Evolutionary conservation across 2,329 filamentous ascomycete genomes (phyloP).

Genomic region (Colletotrichum costaricense): DNA sequence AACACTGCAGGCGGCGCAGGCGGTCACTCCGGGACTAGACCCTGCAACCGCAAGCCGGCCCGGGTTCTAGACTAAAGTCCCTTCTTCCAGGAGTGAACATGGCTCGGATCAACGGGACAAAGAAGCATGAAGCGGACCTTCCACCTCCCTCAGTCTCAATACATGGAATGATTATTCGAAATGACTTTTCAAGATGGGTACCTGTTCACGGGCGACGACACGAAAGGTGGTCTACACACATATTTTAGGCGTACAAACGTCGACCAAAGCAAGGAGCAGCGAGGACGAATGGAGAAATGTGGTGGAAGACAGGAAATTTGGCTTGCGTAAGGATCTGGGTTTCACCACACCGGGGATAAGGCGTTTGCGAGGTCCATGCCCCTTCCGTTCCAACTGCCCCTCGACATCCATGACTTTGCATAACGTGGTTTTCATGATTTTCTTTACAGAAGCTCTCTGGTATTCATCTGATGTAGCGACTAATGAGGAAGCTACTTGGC

Average conservation of each 20-base stretch:
- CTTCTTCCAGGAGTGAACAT: conserved; percentile 16
- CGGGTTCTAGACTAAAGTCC: conserved; percentile 10
- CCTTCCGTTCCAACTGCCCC: conserved; percentile 10
- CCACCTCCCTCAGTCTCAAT: neutral
- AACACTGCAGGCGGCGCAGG: neutral
- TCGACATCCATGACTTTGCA: conserved; percentile 21
- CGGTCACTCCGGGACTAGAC: neutral
- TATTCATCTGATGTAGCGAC: conserved; percentile 35
- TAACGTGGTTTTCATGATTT: conserved; percentile 29
- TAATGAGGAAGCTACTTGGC: conserved; percentile 29
- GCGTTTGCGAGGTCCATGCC: conserved; percentile 22
- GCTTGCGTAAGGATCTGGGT: conserved; percentile 18
- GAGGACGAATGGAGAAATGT: neutral
- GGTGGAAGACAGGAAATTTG: conserved; percentile 6
- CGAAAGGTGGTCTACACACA: conserved; percentile 12
- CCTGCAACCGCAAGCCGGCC: neutral
- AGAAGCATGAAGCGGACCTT: neutral
- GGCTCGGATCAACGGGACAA: conserved; percentile 18
- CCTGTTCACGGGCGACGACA: conserved; percentile 13
- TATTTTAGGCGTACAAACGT: conserved; percentile 15
- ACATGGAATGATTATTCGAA: conserved; percentile 22
- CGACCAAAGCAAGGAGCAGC: conserved; percentile 1
- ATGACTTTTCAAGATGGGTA: conserved; percentile 27
- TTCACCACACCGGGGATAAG: conserved; percentile 20
- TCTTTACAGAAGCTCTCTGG: conserved; percentile 27